Base-by-base conservation (phyloP, 768 basidiomycete species). In the Austroboletus festivus region DNA sequence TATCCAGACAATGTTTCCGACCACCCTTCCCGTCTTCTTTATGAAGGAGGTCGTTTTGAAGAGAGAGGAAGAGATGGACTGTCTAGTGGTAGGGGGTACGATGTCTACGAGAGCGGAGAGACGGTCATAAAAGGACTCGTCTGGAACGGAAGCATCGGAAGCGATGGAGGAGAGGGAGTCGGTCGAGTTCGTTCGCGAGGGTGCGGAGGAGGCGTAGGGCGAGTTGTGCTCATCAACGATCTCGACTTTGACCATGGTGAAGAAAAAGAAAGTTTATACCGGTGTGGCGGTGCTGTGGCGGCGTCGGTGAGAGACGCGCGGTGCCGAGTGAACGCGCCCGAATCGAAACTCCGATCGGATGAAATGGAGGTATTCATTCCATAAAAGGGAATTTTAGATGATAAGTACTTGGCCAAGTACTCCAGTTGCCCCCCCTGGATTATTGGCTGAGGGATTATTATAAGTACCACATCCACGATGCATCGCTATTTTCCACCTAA, bases 71-170 rank as follows among this genome's bases (percentile, higher is more conserved):
- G 79, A 69, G 55, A 98, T 81, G 61, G 72, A 73, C 58, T 89
- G 85, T 52, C 96, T 84, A 33, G 94, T 94, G 9, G 86, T 73
- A 20, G 96, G 96, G 7, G 94, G 87, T 5, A 99, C 83, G 63
- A 99, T 98, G 76, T 99, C 95, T 58, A 88, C 87, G 68, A 99
- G 86, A 21, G 95, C 95, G 50, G 78, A 77, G 62, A 99, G 56
- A 50, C 95, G 89, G 74, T 97, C 93, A 54, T 84, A 74, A 59
- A 96, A 53, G 37, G 93, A 81, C 73, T 99, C 95, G 59, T 93
- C 83, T 53, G 70, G 77, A 45, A 78, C 73, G 51, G 80, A 80
- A 38, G 72, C 62, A 44, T 89, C 83, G 4, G 90, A 92, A 28
- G 81, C 80, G 50, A 90, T 71, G 49, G 90, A 90, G 19, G 87